Conservation (phyloP, 305 asterid genomes). For the Fraxinus sp. region DNA sequence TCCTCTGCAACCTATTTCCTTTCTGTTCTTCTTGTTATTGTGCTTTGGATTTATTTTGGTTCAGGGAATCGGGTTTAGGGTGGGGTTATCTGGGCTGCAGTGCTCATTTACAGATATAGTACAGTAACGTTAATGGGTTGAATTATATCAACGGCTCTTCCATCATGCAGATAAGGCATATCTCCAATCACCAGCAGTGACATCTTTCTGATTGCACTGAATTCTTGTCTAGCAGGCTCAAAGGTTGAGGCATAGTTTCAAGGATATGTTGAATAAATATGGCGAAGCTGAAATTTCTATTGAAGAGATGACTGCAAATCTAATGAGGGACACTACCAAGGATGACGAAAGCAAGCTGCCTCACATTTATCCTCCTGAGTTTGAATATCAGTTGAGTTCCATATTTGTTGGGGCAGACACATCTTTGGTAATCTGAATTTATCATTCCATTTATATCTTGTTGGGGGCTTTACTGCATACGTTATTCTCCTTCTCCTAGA, state of each 20-base stretch:
- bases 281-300: conserved; percentile 46
- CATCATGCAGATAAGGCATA: background rate
- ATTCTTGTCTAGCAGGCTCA: conserved; percentile 38
- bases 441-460: background rate
- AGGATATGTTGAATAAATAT: conserved; percentile 37
- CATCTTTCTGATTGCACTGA: background rate
- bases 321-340: conserved; percentile 71
- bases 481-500: background rate
- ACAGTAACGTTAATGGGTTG: background rate
- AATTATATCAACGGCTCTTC: background rate
- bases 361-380: conserved; percentile 50
- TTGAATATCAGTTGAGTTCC: conserved; percentile 64
- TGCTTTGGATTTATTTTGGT: background rate
- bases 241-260: conserved; percentile 48
- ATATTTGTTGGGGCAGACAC: conserved; percentile 61
- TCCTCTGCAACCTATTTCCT: background rate
- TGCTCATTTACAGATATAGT: background rate
- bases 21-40: background rate
- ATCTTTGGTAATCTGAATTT: conserved; percentile 41
- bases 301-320: conserved; percentile 38
- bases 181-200: background rate
- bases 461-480: background rate
- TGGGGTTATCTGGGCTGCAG: background rate
- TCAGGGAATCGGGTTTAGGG: background rate
- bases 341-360: conserved; percentile 51